These are phyloP conservation scores for Mycena sp. DNA, from an alignment of 1,284 basidiomycete genomes.

Conservation along the genomic window DNA sequence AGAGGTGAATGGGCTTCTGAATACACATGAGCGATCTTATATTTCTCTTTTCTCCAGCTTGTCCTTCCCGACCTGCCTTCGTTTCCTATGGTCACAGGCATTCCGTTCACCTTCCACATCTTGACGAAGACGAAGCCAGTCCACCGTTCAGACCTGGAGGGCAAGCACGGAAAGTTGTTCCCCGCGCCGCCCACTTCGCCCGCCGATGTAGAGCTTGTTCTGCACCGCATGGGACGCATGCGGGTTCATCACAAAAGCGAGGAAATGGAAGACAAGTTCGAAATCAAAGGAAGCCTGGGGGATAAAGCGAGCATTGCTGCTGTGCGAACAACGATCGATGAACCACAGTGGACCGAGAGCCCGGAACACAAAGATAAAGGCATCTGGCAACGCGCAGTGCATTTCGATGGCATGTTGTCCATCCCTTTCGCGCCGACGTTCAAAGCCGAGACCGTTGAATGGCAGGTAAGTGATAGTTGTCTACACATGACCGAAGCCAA, in stretches of 20 bases:
- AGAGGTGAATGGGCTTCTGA: slow-evolving; percentile 12
- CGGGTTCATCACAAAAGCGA: neutral
- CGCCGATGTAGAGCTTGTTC: slow-evolving; percentile 5
- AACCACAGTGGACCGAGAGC: slow-evolving; percentile 25
- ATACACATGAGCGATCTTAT: too few species aligned
- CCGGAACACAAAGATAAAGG: slow-evolving; percentile 24
- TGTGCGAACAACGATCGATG: slow-evolving; percentile 10
- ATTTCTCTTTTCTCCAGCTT: neutral
- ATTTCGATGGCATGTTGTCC: slow-evolving; percentile 14
- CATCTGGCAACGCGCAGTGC: slow-evolving; percentile 19
- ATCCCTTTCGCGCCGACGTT: slow-evolving; percentile 24
- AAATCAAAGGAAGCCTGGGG: slow-evolving; percentile 21
- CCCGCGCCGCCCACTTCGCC: slow-evolving; percentile 20
- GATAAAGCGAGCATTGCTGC: too few species aligned
- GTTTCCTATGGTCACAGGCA: slow-evolving; percentile 13
- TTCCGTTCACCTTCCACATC: slow-evolving; percentile 21
- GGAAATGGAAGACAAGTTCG: slow-evolving; percentile 1
- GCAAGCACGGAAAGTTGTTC: slow-evolving; percentile 23
- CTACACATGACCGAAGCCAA: neutral
- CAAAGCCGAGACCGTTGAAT: slow-evolving; percentile 15
- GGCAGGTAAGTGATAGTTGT: slow-evolving; percentile 20
- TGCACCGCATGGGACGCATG: slow-evolving; percentile 12
- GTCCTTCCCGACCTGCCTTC: slow-evolving; percentile 18
- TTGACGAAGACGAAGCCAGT: slow-evolving; percentile 25
- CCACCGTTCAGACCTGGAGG: slow-evolving; percentile 14